These are phyloP conservation scores for Lipomyces oligophaga DNA, from an alignment of 805 yeast species.

Conservation along the genomic window DNA sequence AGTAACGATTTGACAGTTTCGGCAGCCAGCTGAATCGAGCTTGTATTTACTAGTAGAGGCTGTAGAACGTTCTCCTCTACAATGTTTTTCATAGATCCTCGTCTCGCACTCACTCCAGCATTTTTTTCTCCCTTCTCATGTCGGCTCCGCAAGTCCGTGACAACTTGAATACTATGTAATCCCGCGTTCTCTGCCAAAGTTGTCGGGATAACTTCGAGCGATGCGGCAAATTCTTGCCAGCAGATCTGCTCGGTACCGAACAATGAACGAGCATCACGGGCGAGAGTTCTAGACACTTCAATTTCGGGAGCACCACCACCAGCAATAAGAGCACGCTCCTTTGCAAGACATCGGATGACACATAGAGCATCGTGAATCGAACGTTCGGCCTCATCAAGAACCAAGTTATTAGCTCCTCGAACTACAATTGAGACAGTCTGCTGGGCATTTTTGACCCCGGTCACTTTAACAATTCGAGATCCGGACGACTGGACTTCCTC, in stretches of 20 bases:
- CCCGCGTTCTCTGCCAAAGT: slow-evolving; percentile 96
- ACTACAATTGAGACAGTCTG: slow-evolving; percentile 81
- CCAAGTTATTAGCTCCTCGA: slow-evolving; percentile 89
- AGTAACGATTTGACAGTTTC: slow-evolving; percentile 94
- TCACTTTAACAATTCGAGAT: slow-evolving; percentile 80
- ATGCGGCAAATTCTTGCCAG: slow-evolving; percentile 87
- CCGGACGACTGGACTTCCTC: slow-evolving; percentile 90
- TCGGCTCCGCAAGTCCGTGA: slow-evolving; percentile 83
- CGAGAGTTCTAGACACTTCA: slow-evolving; percentile 72
- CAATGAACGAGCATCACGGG: slow-evolving; percentile 64
- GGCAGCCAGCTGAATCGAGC: slow-evolving; percentile 90
- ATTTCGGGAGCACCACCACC: slow-evolving; percentile 99
- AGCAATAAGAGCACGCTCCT: slow-evolving; percentile 84
- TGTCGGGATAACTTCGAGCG: slow-evolving; percentile 88
- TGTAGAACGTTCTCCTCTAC: slow-evolving; percentile 92
- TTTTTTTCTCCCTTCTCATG: slow-evolving; percentile 87
- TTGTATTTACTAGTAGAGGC: slow-evolving; percentile 90
- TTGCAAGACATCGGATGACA: slow-evolving; percentile 82
- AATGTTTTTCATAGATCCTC: slow-evolving; percentile 89
- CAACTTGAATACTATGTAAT: slow-evolving; percentile 82
- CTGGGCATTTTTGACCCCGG: slow-evolving; percentile 64
- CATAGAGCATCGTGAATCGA: slow-evolving; percentile 96
- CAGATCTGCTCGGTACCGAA: slow-evolving; percentile 88
- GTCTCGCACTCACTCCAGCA: slow-evolving; percentile 94
- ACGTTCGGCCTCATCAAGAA: slow-evolving; percentile 94